These are phyloP conservation scores for Mortierella sp. DNA, from an alignment of 371 early-diverging fungal species.

Conservation along the genomic window DNA sequence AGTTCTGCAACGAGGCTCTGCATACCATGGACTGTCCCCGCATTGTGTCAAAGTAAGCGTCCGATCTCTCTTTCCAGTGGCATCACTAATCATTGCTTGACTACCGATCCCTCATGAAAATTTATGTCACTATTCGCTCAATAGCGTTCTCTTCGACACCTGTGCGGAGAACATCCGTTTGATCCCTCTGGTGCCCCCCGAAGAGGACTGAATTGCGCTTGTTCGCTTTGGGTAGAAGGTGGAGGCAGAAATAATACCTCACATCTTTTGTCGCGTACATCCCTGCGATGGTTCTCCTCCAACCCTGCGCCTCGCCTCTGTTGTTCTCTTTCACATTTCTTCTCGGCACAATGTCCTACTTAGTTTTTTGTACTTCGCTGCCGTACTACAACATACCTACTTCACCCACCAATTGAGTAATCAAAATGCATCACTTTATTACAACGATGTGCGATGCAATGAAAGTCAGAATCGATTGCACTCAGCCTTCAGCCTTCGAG, in stretches of 20 bases:
- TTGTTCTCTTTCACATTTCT: not conserved
- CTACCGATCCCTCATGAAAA: not conserved
- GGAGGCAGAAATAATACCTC: not conserved
- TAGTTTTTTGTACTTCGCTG: not conserved
- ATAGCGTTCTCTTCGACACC: constrained; percentile 21
- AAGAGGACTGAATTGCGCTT: not conserved
- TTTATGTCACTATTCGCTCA: not conserved
- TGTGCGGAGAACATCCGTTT: not conserved
- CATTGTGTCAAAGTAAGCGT: constrained; percentile 17
- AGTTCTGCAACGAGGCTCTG: constrained; percentile 17
- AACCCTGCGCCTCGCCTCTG: not conserved
- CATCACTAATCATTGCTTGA: not conserved
- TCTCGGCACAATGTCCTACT: not conserved
- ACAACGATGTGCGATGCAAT: too few relatives aligned
- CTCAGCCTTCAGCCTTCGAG: too few relatives aligned
- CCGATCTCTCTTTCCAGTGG: not conserved
- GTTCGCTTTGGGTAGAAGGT: not conserved
- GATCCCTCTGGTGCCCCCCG: not conserved
- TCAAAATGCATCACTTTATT: too few relatives aligned
- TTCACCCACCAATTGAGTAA: too few relatives aligned
- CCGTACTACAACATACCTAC: not conserved
- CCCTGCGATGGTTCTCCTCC: not conserved
- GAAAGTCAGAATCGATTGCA: too few relatives aligned
- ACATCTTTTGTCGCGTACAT: not conserved
- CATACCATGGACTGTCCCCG: constrained; percentile 19